Evolutionary conservation across 805 yeast genomes (phyloP), one percentile per base, ranked within the genome.

Genomic region (Schwanniomyces vanrijiae): DNA sequence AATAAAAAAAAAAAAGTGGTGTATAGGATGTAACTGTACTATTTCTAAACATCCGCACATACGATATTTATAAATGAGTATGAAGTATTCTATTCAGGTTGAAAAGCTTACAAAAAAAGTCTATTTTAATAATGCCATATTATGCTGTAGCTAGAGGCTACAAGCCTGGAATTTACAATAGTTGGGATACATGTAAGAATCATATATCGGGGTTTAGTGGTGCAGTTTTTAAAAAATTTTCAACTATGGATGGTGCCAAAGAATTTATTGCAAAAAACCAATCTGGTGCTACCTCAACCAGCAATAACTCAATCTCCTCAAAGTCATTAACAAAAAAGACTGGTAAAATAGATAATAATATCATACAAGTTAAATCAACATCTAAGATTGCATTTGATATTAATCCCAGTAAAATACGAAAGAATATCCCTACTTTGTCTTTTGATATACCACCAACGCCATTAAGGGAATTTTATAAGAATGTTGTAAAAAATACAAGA

Each of bases 141-240:
- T 72, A 72, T 45, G 77, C 77, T 0, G 75, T 72, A 10, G 74
- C 73, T 13, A 60, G 53, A 20, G 77, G 77, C 18, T 46, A 52
- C 16, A 47, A 47, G 3, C 50, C 58, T 0, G 96, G 96, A 0
- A 70, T 89, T 0, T 89, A 67, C 62, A 53, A 46, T 6, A 62
- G 63, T 16, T 90, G 96, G 96, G 59, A 61, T 1, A 80, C 75
- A 4, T 81, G 85, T 47, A 68, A 75, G 44, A 52, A 54, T 0
- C 78, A 81, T 39, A 86, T 83, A 0, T 53, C 56, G 5, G 89
- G 91, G 0, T 84, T 61, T 53, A 48, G 76, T 3, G 80, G 82
- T 2, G 86, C 90, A 5, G 56, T 60, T 11, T 84, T 60, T 64
- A 86, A 84, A 62, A 77, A 77, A 53, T 88, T 88, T 58, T 52